Percentiles rank a stretch among this genome's conserved stretches.
These are phyloP conservation scores for Mycena venus DNA, from an alignment of 768 basidiomycete genomes.

Conservation along the genomic window DNA sequence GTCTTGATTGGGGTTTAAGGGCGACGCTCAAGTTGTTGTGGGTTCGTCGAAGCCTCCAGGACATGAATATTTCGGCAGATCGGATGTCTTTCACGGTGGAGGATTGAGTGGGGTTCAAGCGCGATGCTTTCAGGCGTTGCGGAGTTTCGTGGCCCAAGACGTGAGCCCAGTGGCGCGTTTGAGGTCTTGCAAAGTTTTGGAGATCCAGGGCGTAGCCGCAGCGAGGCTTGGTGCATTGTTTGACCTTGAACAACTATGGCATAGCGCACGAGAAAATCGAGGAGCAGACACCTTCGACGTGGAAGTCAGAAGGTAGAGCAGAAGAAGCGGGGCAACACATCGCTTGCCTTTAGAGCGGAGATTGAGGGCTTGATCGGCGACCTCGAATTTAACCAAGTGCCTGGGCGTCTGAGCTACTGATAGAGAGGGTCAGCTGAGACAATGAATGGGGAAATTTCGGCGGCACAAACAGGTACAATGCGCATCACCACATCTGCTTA, in stretches of 20 bases:
- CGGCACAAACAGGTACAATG: too few species aligned
- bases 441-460: too few species aligned
- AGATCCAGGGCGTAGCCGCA: slow-evolving; percentile 1
- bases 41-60: neutral
- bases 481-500: too few species aligned
- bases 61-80: neutral
- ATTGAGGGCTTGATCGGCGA: slow-evolving; percentile 1
- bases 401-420: neutral
- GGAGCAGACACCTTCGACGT: slow-evolving; percentile 1
- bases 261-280: slow-evolving; percentile 4
- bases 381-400: neutral
- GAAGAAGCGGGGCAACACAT: neutral
- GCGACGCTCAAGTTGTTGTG: neutral
- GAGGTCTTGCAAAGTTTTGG: neutral
- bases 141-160: slow-evolving; percentile 1
- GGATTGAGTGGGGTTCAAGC: neutral
- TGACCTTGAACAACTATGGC: neutral
- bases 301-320: neutral
- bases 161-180: neutral
- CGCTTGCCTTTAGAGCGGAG: too few species aligned
- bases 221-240: slow-evolving; percentile 1
- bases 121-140: neutral
- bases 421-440: too few species aligned
- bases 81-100: neutral
- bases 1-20: neutral